A percentile compares a stretch with the other conserved stretches of the same genome.
These are phyloP conservation scores for Acanthochlamys bracteata DNA, from an alignment of 106 monocot genomes.

Conservation along the genomic window DNA sequence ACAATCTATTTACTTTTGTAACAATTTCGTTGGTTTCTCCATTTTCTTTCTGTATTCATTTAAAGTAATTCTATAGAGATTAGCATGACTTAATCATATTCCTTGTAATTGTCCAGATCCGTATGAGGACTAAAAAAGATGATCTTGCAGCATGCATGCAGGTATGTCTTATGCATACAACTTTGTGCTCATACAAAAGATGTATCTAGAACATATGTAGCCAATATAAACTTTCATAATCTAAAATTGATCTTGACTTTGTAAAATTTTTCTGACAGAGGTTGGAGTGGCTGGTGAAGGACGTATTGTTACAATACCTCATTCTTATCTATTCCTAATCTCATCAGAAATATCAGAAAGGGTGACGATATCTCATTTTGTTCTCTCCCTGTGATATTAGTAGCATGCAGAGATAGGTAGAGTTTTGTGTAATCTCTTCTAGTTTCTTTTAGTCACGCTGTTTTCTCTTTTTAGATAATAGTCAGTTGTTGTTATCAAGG, in stretches of 20 bases:
- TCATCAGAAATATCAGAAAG: neutral
- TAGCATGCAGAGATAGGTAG: too few relatives aligned
- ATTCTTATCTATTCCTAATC: neutral
- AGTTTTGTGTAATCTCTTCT: too few relatives aligned
- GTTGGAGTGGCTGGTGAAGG: conserved; percentile 68
- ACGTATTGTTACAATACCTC: conserved; percentile 17
- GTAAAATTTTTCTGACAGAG: conserved; percentile 34
- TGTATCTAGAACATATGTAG: neutral
- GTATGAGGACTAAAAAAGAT: conserved; percentile 68
- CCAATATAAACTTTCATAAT: neutral
- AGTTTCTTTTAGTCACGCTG: too few relatives aligned
- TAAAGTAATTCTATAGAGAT: too few relatives aligned
- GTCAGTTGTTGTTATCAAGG: too few relatives aligned
- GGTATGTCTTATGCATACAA: conserved; percentile 19
- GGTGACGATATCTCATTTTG: neutral
- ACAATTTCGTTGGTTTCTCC: too few relatives aligned
- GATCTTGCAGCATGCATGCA: conserved; percentile 84
- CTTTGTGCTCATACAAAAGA: neutral
- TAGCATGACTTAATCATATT: neutral
- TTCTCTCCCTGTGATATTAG: too few relatives aligned
- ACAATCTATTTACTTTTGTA: too few relatives aligned
- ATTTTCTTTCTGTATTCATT: neutral
- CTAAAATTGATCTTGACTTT: too few relatives aligned
- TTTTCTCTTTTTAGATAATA: too few relatives aligned
- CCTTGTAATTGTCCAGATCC: conserved; percentile 35